phyloP scores from a whole-genome alignment of 352 stramenopile species.

The Phytopythium helicoides region DNA sequence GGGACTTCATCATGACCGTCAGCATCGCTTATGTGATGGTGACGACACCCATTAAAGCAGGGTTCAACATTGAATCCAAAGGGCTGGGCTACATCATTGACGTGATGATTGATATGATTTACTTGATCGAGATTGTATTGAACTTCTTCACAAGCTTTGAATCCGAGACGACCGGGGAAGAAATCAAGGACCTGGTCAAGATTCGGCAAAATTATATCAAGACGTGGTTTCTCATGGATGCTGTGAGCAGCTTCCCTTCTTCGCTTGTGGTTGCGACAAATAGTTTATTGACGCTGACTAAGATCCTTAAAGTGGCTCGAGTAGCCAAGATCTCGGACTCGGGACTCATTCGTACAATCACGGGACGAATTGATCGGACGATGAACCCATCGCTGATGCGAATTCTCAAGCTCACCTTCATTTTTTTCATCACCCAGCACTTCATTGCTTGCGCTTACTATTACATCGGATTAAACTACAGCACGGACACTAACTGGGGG shows the following conservation, averaged over 20 bases:
- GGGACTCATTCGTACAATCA: conserved; percentile 45
- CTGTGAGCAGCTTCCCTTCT: conserved; percentile 50
- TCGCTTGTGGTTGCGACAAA: conserved; percentile 33
- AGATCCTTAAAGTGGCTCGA: conserved; percentile 55
- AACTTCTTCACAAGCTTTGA: conserved; percentile 73
- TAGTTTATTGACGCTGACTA: conserved; percentile 37
- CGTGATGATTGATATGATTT: conserved; percentile 51
- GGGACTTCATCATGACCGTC: conserved; percentile 52
- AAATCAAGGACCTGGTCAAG: conserved; percentile 53
- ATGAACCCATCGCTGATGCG: conserved; percentile 70
- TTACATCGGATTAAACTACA: conserved; percentile 45
- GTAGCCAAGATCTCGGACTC: conserved; percentile 53
- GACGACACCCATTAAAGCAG: conserved; percentile 50
- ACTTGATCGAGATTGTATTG: conserved; percentile 48
- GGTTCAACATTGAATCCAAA: conserved; percentile 33
- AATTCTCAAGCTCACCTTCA: conserved; percentile 64
- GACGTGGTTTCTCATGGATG: conserved; percentile 52
- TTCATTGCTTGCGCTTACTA: conserved; percentile 79
- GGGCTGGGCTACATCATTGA: conserved; percentile 39
- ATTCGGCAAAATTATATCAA: conserved; percentile 56
- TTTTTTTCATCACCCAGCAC: conserved; percentile 71
- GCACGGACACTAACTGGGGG: conserved; percentile 41
- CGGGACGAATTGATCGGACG: conserved; percentile 47
- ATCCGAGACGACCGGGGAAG: conserved; percentile 54
- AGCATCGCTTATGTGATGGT: conserved; percentile 56